Conservation (phyloP, 108 stramenopile species). For the Cyclostephanos invisitatus region DNA sequence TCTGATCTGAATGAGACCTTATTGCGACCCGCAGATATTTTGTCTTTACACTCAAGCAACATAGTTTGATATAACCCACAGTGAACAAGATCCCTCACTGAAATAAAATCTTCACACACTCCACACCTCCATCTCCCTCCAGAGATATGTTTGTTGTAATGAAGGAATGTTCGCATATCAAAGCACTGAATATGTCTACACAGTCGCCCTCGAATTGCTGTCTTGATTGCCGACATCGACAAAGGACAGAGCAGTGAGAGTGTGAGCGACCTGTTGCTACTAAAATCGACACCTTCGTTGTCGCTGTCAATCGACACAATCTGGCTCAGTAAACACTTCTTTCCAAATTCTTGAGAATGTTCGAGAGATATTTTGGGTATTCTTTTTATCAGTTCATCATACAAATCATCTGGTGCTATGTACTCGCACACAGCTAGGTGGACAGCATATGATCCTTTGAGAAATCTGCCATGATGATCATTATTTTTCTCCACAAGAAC, state of each 20-base stretch:
- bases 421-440: conserved; percentile 59
- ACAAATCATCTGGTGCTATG: conserved; percentile 42
- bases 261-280: conserved; percentile 30
- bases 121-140: conserved; percentile 77
- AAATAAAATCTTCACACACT: conserved; percentile 45
- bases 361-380: conserved; percentile 27
- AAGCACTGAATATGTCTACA: conserved; percentile 53
- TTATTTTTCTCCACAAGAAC: not conserved
- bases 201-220: conserved; percentile 55
- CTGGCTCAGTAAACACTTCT: conserved; percentile 37
- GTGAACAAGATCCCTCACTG: conserved; percentile 40
- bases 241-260: conserved; percentile 62
- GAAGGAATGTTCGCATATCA: conserved; percentile 65
- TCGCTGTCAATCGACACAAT: conserved; percentile 32
- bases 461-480: not conserved
- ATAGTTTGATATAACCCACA: conserved; percentile 42
- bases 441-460: conserved; percentile 48
- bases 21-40: conserved; percentile 28
- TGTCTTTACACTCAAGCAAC: conserved; percentile 23
- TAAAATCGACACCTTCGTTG: conserved; percentile 48
- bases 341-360: conserved; percentile 31
- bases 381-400: conserved; percentile 22
- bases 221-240: conserved; percentile 51
- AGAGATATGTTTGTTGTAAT: conserved; percentile 44
- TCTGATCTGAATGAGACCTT: conserved; percentile 16